Percentiles rank a stretch among this genome's conserved stretches.
Conservation (phyloP, 2,329 filamentous ascomycete species). For the Fusarium dimerum region DNA sequence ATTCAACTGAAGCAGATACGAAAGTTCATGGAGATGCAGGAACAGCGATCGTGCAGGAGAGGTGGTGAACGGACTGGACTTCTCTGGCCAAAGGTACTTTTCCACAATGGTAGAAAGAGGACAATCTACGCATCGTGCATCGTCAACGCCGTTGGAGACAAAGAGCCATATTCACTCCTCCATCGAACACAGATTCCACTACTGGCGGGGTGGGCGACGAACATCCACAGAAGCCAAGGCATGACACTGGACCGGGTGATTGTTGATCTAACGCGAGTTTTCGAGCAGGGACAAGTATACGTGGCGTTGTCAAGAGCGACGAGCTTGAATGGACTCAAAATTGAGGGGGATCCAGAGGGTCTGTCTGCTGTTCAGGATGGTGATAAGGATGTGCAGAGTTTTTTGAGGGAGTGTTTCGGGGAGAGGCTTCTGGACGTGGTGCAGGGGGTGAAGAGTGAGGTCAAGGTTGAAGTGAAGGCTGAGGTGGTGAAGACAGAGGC, state of each 20-base stretch:
- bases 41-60: neutral
- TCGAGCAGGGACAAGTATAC: slow-evolving; percentile 61
- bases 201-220: slow-evolving; percentile 62
- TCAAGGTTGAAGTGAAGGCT: too few species aligned
- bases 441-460: too few species aligned
- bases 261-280: slow-evolving; percentile 53
- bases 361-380: neutral
- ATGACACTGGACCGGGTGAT: slow-evolving; percentile 61
- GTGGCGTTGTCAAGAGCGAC: slow-evolving; percentile 40
- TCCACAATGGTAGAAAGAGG: slow-evolving; percentile 46
- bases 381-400: slow-evolving; percentile 7
- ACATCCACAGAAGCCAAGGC: slow-evolving; percentile 63
- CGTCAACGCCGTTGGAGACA: slow-evolving; percentile 47
- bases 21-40: slow-evolving; percentile 7
- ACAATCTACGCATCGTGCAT: slow-evolving; percentile 55
- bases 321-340: slow-evolving; percentile 15
- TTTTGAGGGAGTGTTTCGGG: slow-evolving; percentile 10
- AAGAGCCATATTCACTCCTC: slow-evolving; percentile 47
- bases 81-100: slow-evolving; percentile 42
- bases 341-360: slow-evolving; percentile 4
- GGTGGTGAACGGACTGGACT: too few species aligned
- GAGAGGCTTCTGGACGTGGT: neutral
- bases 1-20: slow-evolving; percentile 9
- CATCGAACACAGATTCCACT: slow-evolving; percentile 64
- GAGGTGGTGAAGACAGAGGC: too few species aligned